Evolutionary conservation across 1,139 yeast species (phyloP).

Genomic region (Debaryomyces coudertii): DNA sequence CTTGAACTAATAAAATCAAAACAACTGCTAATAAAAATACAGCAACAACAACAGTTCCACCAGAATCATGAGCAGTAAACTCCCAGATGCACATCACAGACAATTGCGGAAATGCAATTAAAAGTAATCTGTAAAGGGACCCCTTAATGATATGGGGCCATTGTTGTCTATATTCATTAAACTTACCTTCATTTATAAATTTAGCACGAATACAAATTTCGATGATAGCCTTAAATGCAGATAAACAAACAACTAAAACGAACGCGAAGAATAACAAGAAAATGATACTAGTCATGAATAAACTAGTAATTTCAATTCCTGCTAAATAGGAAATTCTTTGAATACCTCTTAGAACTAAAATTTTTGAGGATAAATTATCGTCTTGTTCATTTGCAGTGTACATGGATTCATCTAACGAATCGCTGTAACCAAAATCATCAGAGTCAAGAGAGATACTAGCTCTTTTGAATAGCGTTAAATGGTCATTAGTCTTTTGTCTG

Average conservation of each 20-base stretch:
- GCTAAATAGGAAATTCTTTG: constrained; percentile 89
- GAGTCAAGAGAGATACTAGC: constrained; percentile 36
- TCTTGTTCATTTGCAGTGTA: constrained; percentile 78
- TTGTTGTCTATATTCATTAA: constrained; percentile 76
- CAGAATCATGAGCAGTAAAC: constrained; percentile 78
- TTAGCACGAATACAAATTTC: constrained; percentile 70
- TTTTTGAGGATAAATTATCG: constrained; percentile 56
- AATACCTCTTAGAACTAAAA: constrained; percentile 84
- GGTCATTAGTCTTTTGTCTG: constrained; percentile 23
- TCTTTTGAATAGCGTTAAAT: constrained; percentile 33
- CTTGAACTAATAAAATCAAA: constrained; percentile 66
- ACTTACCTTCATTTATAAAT: constrained; percentile 63
- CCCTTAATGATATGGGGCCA: constrained; percentile 87
- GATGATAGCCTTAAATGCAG: constrained; percentile 71
- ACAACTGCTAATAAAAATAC: constrained; percentile 63
- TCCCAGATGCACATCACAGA: constrained; percentile 88
- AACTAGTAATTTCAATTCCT: constrained; percentile 78
- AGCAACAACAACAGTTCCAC: constrained; percentile 81
- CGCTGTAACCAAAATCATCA: constrained; percentile 51
- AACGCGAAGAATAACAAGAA: constrained; percentile 82
- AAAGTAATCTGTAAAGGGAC: constrained; percentile 76
- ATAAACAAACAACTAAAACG: constrained; percentile 64
- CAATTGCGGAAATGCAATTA: constrained; percentile 85
- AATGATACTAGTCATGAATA: constrained; percentile 85
- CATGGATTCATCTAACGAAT: constrained; percentile 51